Base-by-base conservation (phyloP, 1,139 yeast genomes). In the Candida sp. region DNA sequence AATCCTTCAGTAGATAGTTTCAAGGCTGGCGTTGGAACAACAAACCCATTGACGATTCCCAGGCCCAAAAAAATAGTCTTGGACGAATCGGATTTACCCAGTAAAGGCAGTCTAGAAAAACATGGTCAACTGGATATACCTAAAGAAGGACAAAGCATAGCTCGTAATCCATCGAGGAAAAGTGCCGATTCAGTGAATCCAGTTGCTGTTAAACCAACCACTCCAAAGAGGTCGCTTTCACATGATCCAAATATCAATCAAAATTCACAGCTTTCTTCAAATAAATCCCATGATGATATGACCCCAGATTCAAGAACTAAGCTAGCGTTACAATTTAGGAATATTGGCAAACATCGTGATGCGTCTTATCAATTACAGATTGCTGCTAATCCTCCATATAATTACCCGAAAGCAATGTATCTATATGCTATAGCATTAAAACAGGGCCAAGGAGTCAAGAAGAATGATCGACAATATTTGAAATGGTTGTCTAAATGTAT, bases 371-470 rank as follows among this genome's bases (percentile, higher is more conserved):
- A 83, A 53, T 65, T 87, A 48, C 84, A 81, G 50, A 69, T 78
- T 33, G 82, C 85, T 2, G 84, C 88, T 1, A 73, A 70, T 48
- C 63, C 66, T 33, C 89, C 90, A 2, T 75, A 77, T 50, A 73
- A 72, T 50, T 80, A 83, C 37, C 68, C 73, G 1, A 58, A 59
- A 43, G 95, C 93, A 1, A 85, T 82, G 85, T 73, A 82, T 39
- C 60, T 84, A 33, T 87, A 86, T 57, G 88, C 91, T 0, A 63
- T 84, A 51, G 85, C 93, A 0, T 63, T 87, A 29, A 69, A 86
- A 44, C 70, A 77, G 45, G 95, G 95, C 1, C 82, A 82, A 63
- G 95, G 95, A 0, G 81, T 84, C 12, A 73, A 79, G 25, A 77
- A 74, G 46, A 84, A 84, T 57, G 77, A 79, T 38, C 56, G 65